Percentiles rank a stretch among this genome's conserved stretches.
These are phyloP conservation scores for Claviceps sp. DNA, from an alignment of 2,329 filamentous ascomycete species.

Conservation along the genomic window DNA sequence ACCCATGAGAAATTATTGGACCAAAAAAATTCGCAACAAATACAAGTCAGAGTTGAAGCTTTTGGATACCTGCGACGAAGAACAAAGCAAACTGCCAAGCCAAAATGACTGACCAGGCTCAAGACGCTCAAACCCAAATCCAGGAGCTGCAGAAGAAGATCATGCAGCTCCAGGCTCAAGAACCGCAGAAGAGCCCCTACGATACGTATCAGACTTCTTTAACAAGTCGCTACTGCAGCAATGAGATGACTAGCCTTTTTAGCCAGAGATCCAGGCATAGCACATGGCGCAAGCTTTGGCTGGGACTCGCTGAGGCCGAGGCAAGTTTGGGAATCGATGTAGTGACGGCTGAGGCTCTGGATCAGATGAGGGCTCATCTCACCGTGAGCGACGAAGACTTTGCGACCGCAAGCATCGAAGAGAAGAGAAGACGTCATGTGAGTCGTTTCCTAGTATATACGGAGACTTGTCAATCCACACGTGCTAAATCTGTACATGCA, in stretches of 20 bases:
- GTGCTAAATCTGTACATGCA: constrained; percentile 10
- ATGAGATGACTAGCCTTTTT: constrained; percentile 70
- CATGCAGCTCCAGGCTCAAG: constrained; percentile 6
- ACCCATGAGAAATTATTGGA: not conserved
- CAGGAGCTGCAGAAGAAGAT: constrained; percentile 7
- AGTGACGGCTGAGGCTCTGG: constrained; percentile 62
- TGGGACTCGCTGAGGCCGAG: constrained; percentile 70
- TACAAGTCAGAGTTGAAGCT: not conserved
- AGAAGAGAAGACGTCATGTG: constrained; percentile 52
- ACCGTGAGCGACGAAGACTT: constrained; percentile 70
- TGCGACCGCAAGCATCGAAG: constrained; percentile 59
- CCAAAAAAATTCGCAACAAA: not conserved
- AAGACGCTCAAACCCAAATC: constrained; percentile 5
- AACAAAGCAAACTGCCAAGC: not conserved
- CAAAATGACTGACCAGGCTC: constrained; percentile 1
- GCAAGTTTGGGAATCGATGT: constrained; percentile 61
- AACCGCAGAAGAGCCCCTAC: constrained; percentile 9
- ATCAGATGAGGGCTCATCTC: constrained; percentile 62
- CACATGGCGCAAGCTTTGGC: constrained; percentile 78
- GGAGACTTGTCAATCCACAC: not conserved
- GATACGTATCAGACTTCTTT: constrained; percentile 49
- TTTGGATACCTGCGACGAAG: not conserved
- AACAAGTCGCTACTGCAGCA: constrained; percentile 57
- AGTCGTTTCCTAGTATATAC: constrained; percentile 1
- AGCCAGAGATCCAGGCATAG: constrained; percentile 59